Conservation (phyloP, 345 rosid species). For the Hevea brasiliensis region DNA sequence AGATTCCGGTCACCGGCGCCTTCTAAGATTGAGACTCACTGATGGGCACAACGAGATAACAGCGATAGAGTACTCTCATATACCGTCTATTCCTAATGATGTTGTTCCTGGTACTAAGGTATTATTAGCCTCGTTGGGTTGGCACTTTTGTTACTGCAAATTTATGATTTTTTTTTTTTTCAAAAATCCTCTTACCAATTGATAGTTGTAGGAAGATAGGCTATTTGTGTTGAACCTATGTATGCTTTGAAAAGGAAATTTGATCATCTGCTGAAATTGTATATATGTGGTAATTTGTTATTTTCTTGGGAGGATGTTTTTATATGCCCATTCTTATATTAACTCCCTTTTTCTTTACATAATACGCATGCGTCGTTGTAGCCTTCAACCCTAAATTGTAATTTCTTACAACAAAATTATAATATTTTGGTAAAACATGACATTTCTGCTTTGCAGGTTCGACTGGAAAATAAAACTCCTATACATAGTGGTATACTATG, state of each 20-base stretch:
- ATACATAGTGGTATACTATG: conserved; percentile 64
- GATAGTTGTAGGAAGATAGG: too few species aligned
- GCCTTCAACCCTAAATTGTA: too few species aligned
- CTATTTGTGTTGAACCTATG: too few species aligned
- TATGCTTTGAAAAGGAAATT: not conserved
- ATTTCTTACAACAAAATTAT: not conserved
- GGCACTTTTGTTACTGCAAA: not conserved
- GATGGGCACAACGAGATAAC: conserved; percentile 73
- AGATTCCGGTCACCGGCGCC: conserved; percentile 49
- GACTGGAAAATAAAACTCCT: conserved; percentile 68
- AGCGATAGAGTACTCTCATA: conserved; percentile 67
- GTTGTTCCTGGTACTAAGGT: conserved; percentile 91
- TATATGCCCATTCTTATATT: not conserved
- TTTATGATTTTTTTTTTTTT: not conserved
- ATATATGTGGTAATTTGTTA: not conserved
- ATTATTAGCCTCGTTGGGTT: conserved; percentile 8
- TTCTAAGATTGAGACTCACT: conserved; percentile 61
- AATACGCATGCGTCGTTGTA: too few species aligned
- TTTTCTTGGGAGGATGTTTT: not conserved
- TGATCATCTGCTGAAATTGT: too few species aligned
- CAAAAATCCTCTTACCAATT: too few species aligned
- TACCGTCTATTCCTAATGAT: conserved; percentile 53
- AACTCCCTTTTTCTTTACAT: too few species aligned
- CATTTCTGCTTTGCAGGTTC: conserved; percentile 50
- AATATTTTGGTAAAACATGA: not conserved